Evolutionary conservation across 2,329 filamentous ascomycete species (phyloP), one percentile per base, ranked within the genome.

Genomic region (Epichloe hybrida): DNA sequence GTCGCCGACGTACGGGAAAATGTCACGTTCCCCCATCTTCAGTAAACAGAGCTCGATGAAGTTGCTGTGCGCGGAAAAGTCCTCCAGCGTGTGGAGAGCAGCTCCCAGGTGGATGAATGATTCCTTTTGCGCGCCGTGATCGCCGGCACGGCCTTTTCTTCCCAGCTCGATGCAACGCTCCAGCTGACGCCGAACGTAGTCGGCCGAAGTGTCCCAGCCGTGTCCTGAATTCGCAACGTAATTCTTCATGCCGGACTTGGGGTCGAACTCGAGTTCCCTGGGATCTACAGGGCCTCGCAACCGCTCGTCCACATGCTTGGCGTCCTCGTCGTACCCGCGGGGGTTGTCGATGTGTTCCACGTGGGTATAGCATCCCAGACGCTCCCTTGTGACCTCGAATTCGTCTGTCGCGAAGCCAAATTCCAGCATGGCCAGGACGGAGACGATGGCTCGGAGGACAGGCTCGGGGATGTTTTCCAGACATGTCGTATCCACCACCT

Each of bases 201-300:
- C 88, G 5, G 84, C 72, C 55, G 88, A 93, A 4, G 90, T 96
- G 1, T 88, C 86, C 84, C 88, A 95, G 31, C 79, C 77, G 3
- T 60, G 54, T 4, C 87, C 86, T 9, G 71, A 72, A 60, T 94
- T 95, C 51, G 90, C 84, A 57, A 96, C 95, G 66, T 96, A 96
- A 64, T 95, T 95, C 69, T 95, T 95, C 89, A 96, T 94, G 34
- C 88, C 88, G 0, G 86, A 88, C 7, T 76, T 68, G 11, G 70
- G 70, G 58, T 89, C 85, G 53, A 89, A 75, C 52, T 83, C 77
- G 34, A 86, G 74, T 60, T 89, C 85, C 8, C 40, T 21, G 3
- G 75, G 74, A 56, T 79, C 71, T 7, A 53, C 51, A 4, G 51
- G 51, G 11, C 51, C 51, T 21, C 51, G 48, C 9, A 53, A 34